Conservation (phyloP, 805 yeast genomes). For the Phaffomyces antillensis region DNA sequence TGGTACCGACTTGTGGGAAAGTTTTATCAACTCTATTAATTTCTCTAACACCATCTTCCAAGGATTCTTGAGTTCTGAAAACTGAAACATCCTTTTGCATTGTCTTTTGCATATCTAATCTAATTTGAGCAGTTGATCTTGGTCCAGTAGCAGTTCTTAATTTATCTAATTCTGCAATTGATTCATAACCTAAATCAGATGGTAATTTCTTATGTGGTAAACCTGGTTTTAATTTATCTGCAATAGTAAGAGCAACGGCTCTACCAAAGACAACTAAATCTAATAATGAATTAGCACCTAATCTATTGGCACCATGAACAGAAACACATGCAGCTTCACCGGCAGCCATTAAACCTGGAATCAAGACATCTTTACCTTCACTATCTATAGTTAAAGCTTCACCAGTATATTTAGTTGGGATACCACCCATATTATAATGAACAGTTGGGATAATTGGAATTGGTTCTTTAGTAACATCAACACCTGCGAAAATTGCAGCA, state of each 20-base stretch:
- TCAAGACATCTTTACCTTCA: slow-evolving; percentile 81
- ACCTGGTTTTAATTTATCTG: slow-evolving; percentile 81
- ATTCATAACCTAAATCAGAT: slow-evolving; percentile 81
- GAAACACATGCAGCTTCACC: slow-evolving; percentile 99
- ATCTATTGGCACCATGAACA: slow-evolving; percentile 98
- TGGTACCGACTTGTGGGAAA: slow-evolving; percentile 70
- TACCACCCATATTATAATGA: slow-evolving; percentile 99
- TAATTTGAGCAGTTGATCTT: slow-evolving; percentile 76
- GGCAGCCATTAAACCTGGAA: slow-evolving; percentile 92
- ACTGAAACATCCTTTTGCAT: slow-evolving; percentile 98
- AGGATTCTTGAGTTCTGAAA: slow-evolving; percentile 86
- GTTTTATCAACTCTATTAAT: slow-evolving; percentile 70
- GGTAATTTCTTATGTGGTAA: slow-evolving; percentile 78
- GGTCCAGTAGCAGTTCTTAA: slow-evolving; percentile 82
- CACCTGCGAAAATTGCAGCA: slow-evolving; percentile 97
- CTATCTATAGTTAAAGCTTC: slow-evolving; percentile 82
- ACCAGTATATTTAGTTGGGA: slow-evolving; percentile 96
- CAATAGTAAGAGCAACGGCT: slow-evolving; percentile 91
- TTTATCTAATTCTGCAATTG: slow-evolving; percentile 84
- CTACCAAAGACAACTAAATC: slow-evolving; percentile 98
- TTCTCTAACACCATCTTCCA: slow-evolving; percentile 84
- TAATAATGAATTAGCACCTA: slow-evolving; percentile 95
- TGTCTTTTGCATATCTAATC: slow-evolving; percentile 87
- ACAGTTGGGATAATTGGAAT: slow-evolving; percentile 98
- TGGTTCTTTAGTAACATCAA: slow-evolving; percentile 98